Conservation (phyloP, 1,284 basidiomycete genomes). For the Puccinia coronata region DNA sequence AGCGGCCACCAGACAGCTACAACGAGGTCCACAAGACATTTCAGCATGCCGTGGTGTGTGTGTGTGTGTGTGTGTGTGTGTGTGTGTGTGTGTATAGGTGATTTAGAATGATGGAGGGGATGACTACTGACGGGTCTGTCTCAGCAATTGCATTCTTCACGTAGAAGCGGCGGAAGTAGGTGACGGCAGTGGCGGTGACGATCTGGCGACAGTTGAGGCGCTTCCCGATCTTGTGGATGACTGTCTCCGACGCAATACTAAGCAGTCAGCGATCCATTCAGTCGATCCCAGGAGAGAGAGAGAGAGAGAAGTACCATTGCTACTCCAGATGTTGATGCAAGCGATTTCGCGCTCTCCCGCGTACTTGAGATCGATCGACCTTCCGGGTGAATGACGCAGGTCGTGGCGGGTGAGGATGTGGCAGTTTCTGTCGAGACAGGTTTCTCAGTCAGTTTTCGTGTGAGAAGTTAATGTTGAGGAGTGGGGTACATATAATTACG, state of each 20-base stretch:
- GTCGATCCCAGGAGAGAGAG: not conserved
- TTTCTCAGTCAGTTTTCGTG: too few relatives aligned
- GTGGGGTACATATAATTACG: conserved; percentile 48
- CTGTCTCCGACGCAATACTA: conserved; percentile 60
- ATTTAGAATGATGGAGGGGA: not conserved
- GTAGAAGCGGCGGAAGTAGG: conserved; percentile 94
- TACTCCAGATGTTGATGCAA: conserved; percentile 56
- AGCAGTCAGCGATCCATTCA: not conserved
- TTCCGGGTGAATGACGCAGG: conserved; percentile 54
- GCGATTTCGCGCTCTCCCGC: conserved; percentile 54
- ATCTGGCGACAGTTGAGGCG: conserved; percentile 80
- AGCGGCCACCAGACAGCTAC: conserved; percentile 85
- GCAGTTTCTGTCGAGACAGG: conserved; percentile 53
- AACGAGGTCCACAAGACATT: conserved; percentile 56
- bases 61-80: too few relatives aligned
- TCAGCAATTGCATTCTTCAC: conserved; percentile 76
- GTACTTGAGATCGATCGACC: conserved; percentile 54
- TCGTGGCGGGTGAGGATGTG: conserved; percentile 56
- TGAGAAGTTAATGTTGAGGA: not conserved
- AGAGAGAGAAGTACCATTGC: conserved; percentile 48
- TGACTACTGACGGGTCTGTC: conserved; percentile 8
- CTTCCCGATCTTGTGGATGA: conserved; percentile 83
- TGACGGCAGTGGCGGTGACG: conserved; percentile 85
- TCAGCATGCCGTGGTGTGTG: not conserved
- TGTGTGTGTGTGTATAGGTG: too few relatives aligned